Conservation (phyloP, 2,329 filamentous ascomycete species). For the Trichoderma harzianum region DNA sequence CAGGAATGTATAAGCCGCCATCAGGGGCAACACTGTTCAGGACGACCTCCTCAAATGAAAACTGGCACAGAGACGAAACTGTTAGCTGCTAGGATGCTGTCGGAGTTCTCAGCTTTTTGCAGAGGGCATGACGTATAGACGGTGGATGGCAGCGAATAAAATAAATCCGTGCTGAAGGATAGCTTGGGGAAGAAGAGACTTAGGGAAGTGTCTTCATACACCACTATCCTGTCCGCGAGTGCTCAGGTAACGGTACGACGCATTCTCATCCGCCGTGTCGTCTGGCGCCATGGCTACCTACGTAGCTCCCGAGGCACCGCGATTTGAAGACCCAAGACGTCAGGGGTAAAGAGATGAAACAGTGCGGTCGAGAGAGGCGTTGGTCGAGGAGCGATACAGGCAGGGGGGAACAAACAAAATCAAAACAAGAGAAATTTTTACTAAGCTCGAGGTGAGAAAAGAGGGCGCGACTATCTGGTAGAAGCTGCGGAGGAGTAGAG, state of each 20-base stretch:
- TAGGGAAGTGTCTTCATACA: conserved; percentile 33
- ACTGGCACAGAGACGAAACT: conserved; percentile 42
- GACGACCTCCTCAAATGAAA: conserved; percentile 88
- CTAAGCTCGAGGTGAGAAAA: not conserved
- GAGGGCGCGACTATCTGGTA: not conserved
- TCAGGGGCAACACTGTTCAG: conserved; percentile 84
- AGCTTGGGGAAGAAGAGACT: not conserved
- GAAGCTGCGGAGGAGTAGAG: not conserved
- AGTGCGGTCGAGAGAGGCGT: not conserved
- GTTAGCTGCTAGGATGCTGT: not conserved
- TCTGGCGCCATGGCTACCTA: conserved; percentile 39
- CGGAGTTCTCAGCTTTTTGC: not conserved
- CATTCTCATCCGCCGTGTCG: conserved; percentile 34
- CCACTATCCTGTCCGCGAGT: conserved; percentile 50
- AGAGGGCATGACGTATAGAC: not conserved
- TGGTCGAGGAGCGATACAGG: not conserved
- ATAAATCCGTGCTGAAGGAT: not conserved
- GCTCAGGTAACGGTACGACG: conserved; percentile 47
- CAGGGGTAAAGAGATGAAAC: not conserved
- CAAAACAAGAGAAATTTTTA: not conserved
- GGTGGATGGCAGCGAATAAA: not conserved
- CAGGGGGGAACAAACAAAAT: not conserved
- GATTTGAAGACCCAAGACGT: not conserved
- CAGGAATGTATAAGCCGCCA: conserved; percentile 85
- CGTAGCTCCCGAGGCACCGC: not conserved